These are phyloP conservation scores for Xerocomellus chrysenteron DNA, from an alignment of 768 basidiomycete genomes.

Conservation along the genomic window DNA sequence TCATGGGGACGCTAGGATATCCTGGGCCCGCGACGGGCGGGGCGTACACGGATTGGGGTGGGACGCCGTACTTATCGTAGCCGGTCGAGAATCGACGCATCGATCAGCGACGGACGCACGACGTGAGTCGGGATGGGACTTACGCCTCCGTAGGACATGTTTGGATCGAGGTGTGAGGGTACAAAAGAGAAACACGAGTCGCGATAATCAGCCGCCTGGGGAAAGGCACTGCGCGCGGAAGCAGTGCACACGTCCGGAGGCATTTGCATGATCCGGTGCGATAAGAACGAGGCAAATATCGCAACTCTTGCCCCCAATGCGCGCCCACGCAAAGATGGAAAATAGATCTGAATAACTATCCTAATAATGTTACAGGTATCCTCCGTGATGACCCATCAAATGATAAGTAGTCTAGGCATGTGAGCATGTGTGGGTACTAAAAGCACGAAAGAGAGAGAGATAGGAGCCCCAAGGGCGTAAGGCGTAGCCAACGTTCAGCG, in stretches of 20 bases:
- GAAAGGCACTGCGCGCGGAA: neutral
- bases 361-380: constrained; percentile 38
- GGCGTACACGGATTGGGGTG: constrained; percentile 9
- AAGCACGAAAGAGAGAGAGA: neutral
- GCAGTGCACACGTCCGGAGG: neutral
- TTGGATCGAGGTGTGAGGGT: neutral
- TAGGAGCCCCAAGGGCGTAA: neutral
- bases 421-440: neutral
- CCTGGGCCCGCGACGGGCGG: neutral
- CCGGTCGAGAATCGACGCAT: neutral
- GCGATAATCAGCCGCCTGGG: constrained; percentile 9
- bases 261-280: neutral
- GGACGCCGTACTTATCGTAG: constrained; percentile 5
- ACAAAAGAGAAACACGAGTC: neutral
- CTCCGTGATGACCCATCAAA: constrained; percentile 10
- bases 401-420: constrained; percentile 16
- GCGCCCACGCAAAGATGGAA: neutral
- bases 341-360: constrained; percentile 23
- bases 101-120: neutral
- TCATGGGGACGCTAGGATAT: neutral
- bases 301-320: no score
- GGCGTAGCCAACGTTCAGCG: neutral
- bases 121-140: neutral
- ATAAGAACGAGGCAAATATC: neutral
- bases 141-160: constrained; percentile 23